Evolutionary conservation across 1,284 basidiomycete genomes (phyloP), one percentile per base, ranked within the genome.

Genomic region (Apiotrichum laibachii): DNA sequence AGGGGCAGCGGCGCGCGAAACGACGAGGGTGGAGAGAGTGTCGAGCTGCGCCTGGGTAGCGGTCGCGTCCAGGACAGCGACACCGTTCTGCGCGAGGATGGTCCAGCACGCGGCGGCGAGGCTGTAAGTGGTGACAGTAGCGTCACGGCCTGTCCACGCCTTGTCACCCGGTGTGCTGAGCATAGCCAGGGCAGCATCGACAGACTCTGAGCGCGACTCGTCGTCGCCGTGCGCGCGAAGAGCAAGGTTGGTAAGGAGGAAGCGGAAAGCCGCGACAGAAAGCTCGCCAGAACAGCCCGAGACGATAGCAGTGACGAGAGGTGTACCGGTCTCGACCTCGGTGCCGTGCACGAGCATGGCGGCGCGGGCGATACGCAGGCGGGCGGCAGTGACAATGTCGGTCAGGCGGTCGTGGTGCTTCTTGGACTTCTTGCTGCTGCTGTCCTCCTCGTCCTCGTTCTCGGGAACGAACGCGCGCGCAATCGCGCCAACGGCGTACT

Each of bases 101-200:
- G 64, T 60, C 68, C 68, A 72, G 9, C 62, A 49, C 18, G 67
- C 67, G 10, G 64, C 53, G 12, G 52, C 53, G 13, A 65, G 57
- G 12, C 51, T 49, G 31, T 48, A 56, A 12, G 52, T 34, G 8
- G 50, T 42, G 2, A 60, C 60, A 12, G 43, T 57, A 3, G 58
- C 60, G 45, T 60, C 60, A 22, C 56, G 57, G 0, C 63, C 63
- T 1, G 35, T 45, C 62, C 62, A 63, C 11, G 54, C 37, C 12
- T 44, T n/a, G 35, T 49, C 50, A 1, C 49, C 39, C 0, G 57
- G 15, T 18, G 19, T 19, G 35, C 42, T 39, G 26, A 67, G 50
- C 10, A 50, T 33, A 2, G 33, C 2, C 21, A 67, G 54, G 12
- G 62, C 33, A 5, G 59, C 53, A 21, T 65, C 63, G 19, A 63